A percentile compares a stretch with the other conserved stretches of the same genome.
Conservation (phyloP, 2,329 filamentous ascomycete genomes). For the Daldinia sp. region DNA sequence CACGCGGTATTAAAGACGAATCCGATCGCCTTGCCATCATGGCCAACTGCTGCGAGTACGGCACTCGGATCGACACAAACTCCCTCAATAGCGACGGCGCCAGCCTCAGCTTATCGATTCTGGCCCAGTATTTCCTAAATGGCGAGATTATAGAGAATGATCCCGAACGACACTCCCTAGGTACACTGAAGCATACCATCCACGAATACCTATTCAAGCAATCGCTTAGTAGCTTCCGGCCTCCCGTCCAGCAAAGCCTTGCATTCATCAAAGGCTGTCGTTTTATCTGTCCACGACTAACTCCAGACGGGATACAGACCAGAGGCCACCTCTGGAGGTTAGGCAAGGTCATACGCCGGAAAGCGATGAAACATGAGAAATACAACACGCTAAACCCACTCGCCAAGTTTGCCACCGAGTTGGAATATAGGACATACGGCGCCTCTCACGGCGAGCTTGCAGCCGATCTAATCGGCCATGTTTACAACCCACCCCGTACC, state of each 20-base stretch:
- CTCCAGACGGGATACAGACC: slow-evolving; percentile 35
- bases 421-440: slow-evolving; percentile 37
- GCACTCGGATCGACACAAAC: slow-evolving; percentile 39
- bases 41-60: slow-evolving; percentile 44
- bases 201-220: slow-evolving; percentile 41
- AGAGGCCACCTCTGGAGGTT: slow-evolving; percentile 42
- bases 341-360: slow-evolving; percentile 39
- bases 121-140: slow-evolving; percentile 43
- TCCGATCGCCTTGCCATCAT: slow-evolving; percentile 45
- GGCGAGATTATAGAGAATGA: slow-evolving; percentile 45
- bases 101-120: slow-evolving; percentile 42
- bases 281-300: slow-evolving; percentile 39
- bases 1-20: slow-evolving; percentile 39
- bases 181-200: slow-evolving; percentile 38
- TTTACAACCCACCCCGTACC: slow-evolving; percentile 5
- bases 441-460: slow-evolving; percentile 37
- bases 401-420: slow-evolving; percentile 38
- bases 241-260: slow-evolving; percentile 39
- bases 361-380: slow-evolving; percentile 37
- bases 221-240: slow-evolving; percentile 41
- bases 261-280: slow-evolving; percentile 46
- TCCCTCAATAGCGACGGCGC: slow-evolving; percentile 32
- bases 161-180: slow-evolving; percentile 19
- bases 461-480: slow-evolving; percentile 22
- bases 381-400: slow-evolving; percentile 37